A percentile compares a stretch with the other conserved stretches of the same genome.
These are phyloP conservation scores for Botrytis fabae DNA, from an alignment of 2,329 filamentous ascomycete species.

Conservation along the genomic window DNA sequence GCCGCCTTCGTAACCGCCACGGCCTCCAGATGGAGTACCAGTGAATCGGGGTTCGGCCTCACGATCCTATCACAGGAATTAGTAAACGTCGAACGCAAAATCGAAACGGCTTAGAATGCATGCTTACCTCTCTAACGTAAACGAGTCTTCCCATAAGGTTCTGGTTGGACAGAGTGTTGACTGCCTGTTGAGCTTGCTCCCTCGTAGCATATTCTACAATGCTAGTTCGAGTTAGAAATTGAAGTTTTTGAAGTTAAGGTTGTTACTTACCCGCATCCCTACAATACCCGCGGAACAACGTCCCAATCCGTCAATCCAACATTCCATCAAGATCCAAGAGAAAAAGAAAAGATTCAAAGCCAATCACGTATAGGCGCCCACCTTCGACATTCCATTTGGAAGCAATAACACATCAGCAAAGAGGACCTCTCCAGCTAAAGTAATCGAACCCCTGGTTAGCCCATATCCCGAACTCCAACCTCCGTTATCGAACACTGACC, in stretches of 20 bases:
- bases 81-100: background rate
- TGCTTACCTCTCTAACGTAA: constrained; percentile 90
- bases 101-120: background rate
- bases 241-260: background rate
- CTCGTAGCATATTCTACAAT: constrained; percentile 99
- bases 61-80: constrained; percentile 67
- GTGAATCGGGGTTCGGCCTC: constrained; percentile 97
- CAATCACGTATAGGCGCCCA: constrained; percentile 91
- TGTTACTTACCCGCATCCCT: constrained; percentile 98
- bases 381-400: constrained; percentile 99
- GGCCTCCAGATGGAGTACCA: constrained; percentile 61
- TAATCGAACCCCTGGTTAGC: constrained; percentile 40
- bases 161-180: constrained; percentile 97
- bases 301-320: constrained; percentile 99
- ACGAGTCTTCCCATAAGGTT: constrained; percentile 98
- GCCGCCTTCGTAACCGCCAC: constrained; percentile 55
- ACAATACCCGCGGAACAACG: constrained; percentile 84
- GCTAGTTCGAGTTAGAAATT: constrained; percentile 49
- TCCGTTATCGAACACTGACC: constrained; percentile 59
- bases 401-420: constrained; percentile 99
- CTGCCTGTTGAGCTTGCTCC: constrained; percentile 97
- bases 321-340: constrained; percentile 70
- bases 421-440: constrained; percentile 92
- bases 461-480: constrained; percentile 41
- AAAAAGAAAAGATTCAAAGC: constrained; percentile 63